These are phyloP conservation scores for Aureobasidium leucospermi DNA, from an alignment of 2,329 filamentous ascomycete species.

Conservation along the genomic window DNA sequence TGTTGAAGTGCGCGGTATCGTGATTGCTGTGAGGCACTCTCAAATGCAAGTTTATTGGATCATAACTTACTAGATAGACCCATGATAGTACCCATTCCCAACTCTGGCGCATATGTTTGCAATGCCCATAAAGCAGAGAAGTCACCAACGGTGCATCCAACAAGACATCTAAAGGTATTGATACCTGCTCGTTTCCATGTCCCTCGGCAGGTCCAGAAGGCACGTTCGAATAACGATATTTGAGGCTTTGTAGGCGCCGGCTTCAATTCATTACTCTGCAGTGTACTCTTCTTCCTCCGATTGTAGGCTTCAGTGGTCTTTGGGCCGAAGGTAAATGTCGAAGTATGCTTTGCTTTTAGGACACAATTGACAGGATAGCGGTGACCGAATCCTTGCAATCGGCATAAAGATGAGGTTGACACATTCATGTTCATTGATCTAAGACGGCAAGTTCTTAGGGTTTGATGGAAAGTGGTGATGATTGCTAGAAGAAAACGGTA, in stretches of 20 bases:
- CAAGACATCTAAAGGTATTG: background rate
- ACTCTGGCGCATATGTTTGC: background rate
- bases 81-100: background rate
- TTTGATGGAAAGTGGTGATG: too few species aligned
- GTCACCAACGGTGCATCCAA: background rate
- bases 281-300: too few species aligned
- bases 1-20: too few species aligned
- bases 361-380: too few species aligned
- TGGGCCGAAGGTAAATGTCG: too few species aligned
- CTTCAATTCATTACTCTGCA: background rate
- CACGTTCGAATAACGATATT: background rate
- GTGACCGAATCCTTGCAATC: background rate
- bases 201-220: background rate
- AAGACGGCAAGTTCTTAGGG: too few species aligned
- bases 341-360: background rate
- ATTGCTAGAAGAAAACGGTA: too few species aligned
- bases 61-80: background rate
- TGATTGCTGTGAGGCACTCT: too few species aligned
- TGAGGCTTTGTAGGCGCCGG: background rate
- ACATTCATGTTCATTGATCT: too few species aligned
- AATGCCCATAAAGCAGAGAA: background rate
- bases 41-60: too few species aligned
- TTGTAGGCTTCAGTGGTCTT: too few species aligned
- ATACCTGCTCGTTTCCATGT: background rate
- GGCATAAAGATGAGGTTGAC: background rate